A percentile compares a stretch with the other conserved stretches of the same genome.
phyloP scores from a whole-genome alignment of 768 basidiomycete genomes.

The Lactifluus subvellereus region DNA sequence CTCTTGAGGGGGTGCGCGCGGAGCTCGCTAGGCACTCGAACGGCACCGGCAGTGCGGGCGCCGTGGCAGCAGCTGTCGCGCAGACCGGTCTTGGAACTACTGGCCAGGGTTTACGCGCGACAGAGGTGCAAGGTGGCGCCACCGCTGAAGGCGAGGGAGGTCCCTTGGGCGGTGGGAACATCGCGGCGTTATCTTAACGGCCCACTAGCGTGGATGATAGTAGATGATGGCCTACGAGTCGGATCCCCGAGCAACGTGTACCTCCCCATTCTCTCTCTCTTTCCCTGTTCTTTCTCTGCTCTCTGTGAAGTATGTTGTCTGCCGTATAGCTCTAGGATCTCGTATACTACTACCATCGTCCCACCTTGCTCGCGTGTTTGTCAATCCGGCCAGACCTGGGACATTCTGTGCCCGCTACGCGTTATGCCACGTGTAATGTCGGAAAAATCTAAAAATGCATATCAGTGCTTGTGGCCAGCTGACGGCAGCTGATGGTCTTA shows the following conservation, averaged over 20 bases:
- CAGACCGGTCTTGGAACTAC: conserved; percentile 46
- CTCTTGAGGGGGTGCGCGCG: conserved; percentile 58
- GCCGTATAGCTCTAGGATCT: conserved; percentile 21
- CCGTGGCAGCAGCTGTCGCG: conserved; percentile 32
- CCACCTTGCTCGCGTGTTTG: not conserved
- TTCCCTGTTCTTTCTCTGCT: not conserved
- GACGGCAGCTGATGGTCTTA: too few relatives aligned
- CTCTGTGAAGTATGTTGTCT: conserved; percentile 17
- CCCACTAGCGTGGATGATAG: not conserved
- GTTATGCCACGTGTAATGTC: too few relatives aligned
- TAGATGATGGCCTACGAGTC: not conserved
- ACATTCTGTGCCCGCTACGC: too few relatives aligned
- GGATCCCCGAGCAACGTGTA: not conserved
- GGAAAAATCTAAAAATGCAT: too few relatives aligned
- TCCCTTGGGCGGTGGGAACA: conserved; percentile 50
- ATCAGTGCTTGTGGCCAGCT: too few relatives aligned
- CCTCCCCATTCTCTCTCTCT: not conserved
- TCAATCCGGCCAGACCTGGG: not conserved
- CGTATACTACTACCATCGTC: conserved; percentile 18
- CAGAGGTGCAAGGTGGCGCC: conserved; percentile 44
- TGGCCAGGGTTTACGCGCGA: conserved; percentile 53
- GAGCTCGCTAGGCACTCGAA: conserved; percentile 53
- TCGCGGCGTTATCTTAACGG: conserved; percentile 43
- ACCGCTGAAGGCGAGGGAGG: conserved; percentile 48
- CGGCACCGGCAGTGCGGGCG: conserved; percentile 29